These are phyloP conservation scores for Earliella scabrosa DNA, from an alignment of 1,284 basidiomycete species.

Conservation along the genomic window DNA sequence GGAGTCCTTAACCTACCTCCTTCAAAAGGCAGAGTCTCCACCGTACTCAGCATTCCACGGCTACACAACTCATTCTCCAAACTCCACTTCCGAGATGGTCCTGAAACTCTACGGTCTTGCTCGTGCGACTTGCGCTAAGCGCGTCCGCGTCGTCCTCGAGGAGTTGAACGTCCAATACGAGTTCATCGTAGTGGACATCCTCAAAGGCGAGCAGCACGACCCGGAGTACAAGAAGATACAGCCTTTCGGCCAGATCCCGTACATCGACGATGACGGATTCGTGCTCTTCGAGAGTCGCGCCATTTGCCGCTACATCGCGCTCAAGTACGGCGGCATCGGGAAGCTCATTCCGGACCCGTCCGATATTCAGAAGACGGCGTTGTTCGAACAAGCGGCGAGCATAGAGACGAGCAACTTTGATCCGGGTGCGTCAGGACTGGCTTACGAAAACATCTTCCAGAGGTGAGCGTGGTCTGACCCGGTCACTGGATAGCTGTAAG, in stretches of 20 bases:
- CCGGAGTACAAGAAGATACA: constrained; percentile 50
- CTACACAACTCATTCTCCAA: not conserved
- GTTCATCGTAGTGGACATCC: constrained; percentile 46
- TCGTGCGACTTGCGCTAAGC: constrained; percentile 49
- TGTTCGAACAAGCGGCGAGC: constrained; percentile 61
- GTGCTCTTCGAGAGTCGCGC: constrained; percentile 56
- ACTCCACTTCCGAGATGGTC: constrained; percentile 43
- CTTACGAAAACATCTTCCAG: constrained; percentile 51
- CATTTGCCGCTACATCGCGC: constrained; percentile 52
- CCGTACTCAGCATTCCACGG: too few relatives aligned
- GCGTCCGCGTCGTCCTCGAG: constrained; percentile 48
- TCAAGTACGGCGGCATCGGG: constrained; percentile 46
- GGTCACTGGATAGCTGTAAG: not conserved
- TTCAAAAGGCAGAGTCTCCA: too few relatives aligned
- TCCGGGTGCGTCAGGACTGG: constrained; percentile 42
- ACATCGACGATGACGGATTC: constrained; percentile 56
- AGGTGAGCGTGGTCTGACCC: constrained; percentile 32
- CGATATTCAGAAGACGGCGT: constrained; percentile 41
- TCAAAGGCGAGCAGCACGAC: constrained; percentile 51
- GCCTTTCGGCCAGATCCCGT: constrained; percentile 72
- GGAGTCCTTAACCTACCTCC: too few relatives aligned
- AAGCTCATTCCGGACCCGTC: constrained; percentile 36
- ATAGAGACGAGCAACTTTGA: constrained; percentile 60
- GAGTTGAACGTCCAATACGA: constrained; percentile 59
- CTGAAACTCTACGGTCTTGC: constrained; percentile 51